Evolutionary conservation across 306 rosid species (phyloP), one percentile per base, ranked within the genome.

Genomic region (Castanea sativa): DNA sequence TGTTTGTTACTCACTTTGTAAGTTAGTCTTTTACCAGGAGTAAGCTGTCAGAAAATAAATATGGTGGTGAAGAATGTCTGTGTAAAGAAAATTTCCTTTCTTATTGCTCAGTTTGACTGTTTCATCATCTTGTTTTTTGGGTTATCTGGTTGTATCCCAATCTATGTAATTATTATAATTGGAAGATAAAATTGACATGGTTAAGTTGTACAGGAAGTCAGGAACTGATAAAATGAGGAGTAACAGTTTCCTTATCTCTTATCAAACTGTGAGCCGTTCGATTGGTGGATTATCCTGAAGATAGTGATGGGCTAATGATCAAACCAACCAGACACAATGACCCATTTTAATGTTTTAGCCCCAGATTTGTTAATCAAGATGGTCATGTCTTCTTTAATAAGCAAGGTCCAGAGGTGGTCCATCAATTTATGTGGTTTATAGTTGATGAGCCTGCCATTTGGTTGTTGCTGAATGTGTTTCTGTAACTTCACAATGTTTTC

Each of bases 401-500:
- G 82, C 59, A 77, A 76, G 88, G 83, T 69, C 90, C 85, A 78
- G 80, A 55, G 59, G 92, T 90, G 95, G 93, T 88, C 97, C 92
- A 65, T 76, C 35, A 71, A 55, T 74, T 87, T 83, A 56, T 84
- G 91, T 86, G 92, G 96, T 45, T 45, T 82, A 75, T 45, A 56
- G 74, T 82, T 88, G 53, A 73, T 82, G 75, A 87, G 77, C 73
- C 81, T 45, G 76, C 85, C 90, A 74, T 88, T 77, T 81, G 84
- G 88, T 73, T 85, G 81, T 77, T 87, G 77, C 69, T 71, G 32
- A 20, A 52, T 21, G 55, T 30, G 23, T 57, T 76, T 76, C 35
- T 49, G 56, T 4, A 65, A 68, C 69, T 70, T 53, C 25, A 60
- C 57, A 59, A 55, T 52, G 68, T 33, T 35, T 74, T 57, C 49